These are phyloP conservation scores for Microdochium paspali DNA, from an alignment of 2,329 filamentous ascomycete genomes.

Conservation along the genomic window DNA sequence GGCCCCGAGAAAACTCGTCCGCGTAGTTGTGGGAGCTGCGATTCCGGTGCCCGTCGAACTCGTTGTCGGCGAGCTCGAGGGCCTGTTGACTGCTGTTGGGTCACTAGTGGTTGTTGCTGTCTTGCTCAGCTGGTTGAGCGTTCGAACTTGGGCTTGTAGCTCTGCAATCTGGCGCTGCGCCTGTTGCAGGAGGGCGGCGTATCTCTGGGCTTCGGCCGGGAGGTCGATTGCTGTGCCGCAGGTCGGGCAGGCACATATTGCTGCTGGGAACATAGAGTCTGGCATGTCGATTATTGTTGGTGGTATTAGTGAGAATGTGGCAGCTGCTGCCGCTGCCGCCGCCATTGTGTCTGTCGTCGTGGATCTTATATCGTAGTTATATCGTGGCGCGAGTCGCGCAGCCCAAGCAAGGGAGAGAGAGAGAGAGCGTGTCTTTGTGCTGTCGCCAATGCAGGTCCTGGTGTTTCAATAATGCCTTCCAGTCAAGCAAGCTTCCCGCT, in stretches of 20 bases:
- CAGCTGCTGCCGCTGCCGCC: neutral
- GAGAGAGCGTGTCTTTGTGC: too few relatives aligned
- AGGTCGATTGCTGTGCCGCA: neutral
- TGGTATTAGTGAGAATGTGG: neutral
- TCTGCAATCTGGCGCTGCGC: slow-evolving; percentile 56
- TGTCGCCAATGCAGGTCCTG: too few relatives aligned
- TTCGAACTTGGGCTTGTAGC: slow-evolving; percentile 60
- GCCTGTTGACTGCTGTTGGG: slow-evolving; percentile 77
- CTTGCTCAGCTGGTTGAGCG: slow-evolving; percentile 64
- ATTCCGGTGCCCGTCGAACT: slow-evolving; percentile 14
- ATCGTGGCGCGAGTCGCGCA: too few relatives aligned
- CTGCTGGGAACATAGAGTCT: neutral
- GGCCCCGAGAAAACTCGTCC: slow-evolving; percentile 19
- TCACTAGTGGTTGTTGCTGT: slow-evolving; percentile 56
- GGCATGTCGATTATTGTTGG: neutral
- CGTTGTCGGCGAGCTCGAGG: slow-evolving; percentile 46
- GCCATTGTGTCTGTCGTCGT: neutral
- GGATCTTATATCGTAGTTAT: too few relatives aligned
- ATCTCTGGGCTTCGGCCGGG: slow-evolving; percentile 9
- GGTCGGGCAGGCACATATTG: neutral
- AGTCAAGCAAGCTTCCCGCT: too few relatives aligned
- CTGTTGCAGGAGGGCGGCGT: slow-evolving; percentile 34
- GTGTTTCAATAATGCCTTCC: too few relatives aligned
- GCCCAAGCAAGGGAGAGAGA: too few relatives aligned
- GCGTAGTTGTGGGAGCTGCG: slow-evolving; percentile 13